Percentiles rank a stretch among this genome's conserved stretches.
Evolutionary conservation across 306 rosid genomes (phyloP).

Genomic region (Sphenostylis stenocarpa): DNA sequence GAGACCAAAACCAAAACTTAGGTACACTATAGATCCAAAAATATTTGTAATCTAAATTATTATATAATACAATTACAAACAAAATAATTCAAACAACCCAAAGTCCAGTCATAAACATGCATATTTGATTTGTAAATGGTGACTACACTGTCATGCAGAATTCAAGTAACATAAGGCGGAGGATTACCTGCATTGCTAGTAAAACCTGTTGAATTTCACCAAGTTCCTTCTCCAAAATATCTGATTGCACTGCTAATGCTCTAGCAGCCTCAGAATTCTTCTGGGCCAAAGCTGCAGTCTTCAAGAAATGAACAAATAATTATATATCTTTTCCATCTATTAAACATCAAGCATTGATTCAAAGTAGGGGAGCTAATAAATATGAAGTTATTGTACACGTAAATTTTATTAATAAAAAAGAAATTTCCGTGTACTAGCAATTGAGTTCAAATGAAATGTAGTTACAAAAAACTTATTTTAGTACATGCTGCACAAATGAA

Average conservation of each 20-base stretch:
- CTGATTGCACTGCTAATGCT: constrained; percentile 74
- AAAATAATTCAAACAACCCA: background rate
- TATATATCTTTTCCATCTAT: constrained; percentile 17
- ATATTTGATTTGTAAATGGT: constrained; percentile 2
- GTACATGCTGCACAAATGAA: background rate
- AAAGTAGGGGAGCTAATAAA: constrained; percentile 8
- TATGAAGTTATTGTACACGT: background rate
- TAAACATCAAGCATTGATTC: constrained; percentile 13
- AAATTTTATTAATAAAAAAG: background rate
- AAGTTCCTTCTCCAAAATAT: constrained; percentile 85
- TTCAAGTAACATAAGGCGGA: constrained; percentile 15
- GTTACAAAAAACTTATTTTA: background rate
- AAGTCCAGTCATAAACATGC: constrained; percentile 11
- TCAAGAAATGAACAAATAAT: constrained; percentile 42
- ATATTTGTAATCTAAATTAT: background rate
- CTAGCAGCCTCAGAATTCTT: constrained; percentile 84
- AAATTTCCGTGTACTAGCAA: background rate
- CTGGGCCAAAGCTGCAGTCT: constrained; percentile 84
- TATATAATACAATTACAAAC: background rate
- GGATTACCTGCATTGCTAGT: constrained; percentile 89
- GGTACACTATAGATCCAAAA: background rate
- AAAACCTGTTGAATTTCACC: constrained; percentile 86
- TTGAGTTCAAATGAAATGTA: background rate
- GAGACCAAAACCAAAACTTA: background rate
- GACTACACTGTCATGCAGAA: background rate